Percentiles rank a stretch among this genome's conserved stretches.
Conservation (phyloP, 257 asterid species). For the Forsythia suspensa region DNA sequence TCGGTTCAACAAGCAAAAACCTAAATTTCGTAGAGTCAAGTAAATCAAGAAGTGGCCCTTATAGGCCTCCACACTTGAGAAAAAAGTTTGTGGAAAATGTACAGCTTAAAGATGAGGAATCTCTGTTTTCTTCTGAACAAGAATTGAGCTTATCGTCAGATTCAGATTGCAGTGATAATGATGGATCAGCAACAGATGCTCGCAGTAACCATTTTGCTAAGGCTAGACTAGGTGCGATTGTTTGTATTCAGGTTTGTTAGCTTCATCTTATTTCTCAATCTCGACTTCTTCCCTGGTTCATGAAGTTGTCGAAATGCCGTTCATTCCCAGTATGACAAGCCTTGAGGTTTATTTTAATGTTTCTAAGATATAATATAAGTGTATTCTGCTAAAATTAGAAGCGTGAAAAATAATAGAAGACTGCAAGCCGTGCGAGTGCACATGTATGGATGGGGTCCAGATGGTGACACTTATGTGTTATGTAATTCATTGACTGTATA, state of each 20-base stretch:
- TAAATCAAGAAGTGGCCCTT: slow-evolving; percentile 50
- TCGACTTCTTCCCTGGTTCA: slow-evolving; percentile 5
- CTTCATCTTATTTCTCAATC: slow-evolving; percentile 25
- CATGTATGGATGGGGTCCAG: background rate
- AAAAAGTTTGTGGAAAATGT: slow-evolving; percentile 40
- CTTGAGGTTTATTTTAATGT: background rate
- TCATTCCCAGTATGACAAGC: background rate
- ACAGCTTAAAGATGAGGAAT: slow-evolving; percentile 40
- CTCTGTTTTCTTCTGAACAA: slow-evolving; percentile 38
- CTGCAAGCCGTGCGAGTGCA: background rate
- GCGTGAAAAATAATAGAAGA: background rate
- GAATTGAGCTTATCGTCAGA: slow-evolving; percentile 61
- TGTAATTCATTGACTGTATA: background rate
- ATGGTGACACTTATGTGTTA: background rate
- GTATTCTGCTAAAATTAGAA: background rate
- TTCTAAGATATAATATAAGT: background rate
- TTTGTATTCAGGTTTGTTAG: slow-evolving; percentile 78
- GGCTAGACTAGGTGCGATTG: slow-evolving; percentile 81
- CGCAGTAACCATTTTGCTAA: slow-evolving; percentile 45
- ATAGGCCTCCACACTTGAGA: slow-evolving; percentile 94
- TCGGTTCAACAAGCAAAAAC: slow-evolving; percentile 38
- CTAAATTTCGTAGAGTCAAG: slow-evolving; percentile 34
- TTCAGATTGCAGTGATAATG: slow-evolving; percentile 92
- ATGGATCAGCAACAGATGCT: slow-evolving; percentile 56
- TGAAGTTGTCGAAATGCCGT: background rate